Evolutionary conservation across 2,329 filamentous ascomycete species (phyloP).

Genomic region (Blastomyces emzantsi): DNA sequence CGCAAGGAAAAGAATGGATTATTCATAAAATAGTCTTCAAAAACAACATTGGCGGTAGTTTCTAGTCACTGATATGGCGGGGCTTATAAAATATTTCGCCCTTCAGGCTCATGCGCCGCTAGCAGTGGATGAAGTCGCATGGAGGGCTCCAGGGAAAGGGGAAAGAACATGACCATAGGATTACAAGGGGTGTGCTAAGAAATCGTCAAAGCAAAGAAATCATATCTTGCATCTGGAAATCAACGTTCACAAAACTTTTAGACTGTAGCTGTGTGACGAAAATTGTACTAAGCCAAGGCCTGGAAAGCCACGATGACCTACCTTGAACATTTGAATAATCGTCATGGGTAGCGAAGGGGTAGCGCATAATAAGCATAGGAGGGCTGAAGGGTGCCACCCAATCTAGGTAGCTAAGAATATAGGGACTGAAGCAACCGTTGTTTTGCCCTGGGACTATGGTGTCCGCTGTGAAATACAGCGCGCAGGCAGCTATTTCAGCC

Average conservation of each 20-base stretch:
- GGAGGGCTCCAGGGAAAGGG: not conserved
- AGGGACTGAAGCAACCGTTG: not conserved
- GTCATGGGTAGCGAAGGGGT: not conserved
- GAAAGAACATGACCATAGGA: not conserved
- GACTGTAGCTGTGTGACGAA: not conserved
- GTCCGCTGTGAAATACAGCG: not conserved
- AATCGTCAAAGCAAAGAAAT: not conserved
- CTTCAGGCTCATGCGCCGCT: not conserved
- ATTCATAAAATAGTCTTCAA: not conserved
- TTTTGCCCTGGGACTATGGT: too few species aligned
- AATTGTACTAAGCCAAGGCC: not conserved
- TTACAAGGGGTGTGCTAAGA: not conserved
- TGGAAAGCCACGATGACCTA: not conserved
- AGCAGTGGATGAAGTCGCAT: not conserved
- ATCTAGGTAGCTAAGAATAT: not conserved
- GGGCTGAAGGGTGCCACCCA: not conserved
- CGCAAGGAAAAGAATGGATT: not conserved
- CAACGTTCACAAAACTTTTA: not conserved
- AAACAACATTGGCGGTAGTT: not conserved
- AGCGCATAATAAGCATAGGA: not conserved
- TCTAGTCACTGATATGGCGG: not conserved
- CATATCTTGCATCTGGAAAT: not conserved
- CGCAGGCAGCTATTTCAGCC: not conserved
- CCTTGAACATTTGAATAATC: too few species aligned
- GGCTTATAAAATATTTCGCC: not conserved